phyloP scores from a whole-genome alignment of 202 grass and related monocot species.

The Digitaria exilis region DNA sequence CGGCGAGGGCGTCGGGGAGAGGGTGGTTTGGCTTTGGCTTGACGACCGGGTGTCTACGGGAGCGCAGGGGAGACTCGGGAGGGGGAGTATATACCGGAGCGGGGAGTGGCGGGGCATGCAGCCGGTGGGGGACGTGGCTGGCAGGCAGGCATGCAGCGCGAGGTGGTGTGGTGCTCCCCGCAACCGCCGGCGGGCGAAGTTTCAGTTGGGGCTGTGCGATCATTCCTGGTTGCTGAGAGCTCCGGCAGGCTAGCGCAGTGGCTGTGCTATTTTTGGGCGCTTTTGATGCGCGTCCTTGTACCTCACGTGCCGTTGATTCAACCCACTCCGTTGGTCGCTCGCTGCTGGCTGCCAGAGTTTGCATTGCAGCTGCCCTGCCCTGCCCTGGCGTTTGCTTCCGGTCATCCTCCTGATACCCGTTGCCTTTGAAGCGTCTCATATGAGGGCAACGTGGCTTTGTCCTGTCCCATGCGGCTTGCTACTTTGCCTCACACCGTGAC shows the following conservation, averaged over 20 bases:
- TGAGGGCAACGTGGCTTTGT: background rate
- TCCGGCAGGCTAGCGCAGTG: background rate
- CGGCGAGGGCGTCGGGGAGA: constrained; percentile 5
- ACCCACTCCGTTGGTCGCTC: background rate
- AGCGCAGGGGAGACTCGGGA: background rate
- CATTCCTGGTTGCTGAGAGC: background rate
- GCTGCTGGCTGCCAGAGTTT: no score
- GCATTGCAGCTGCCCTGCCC: background rate
- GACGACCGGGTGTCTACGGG: constrained; percentile 1
- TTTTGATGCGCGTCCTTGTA: background rate
- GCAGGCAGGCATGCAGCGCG: background rate
- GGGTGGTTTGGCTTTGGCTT: background rate
- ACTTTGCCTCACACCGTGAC: background rate
- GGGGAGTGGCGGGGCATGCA: constrained; percentile 24
- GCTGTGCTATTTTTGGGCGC: constrained; percentile 5
- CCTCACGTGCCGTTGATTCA: background rate
- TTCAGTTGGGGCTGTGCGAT: constrained; percentile 8
- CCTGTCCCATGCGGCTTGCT: background rate
- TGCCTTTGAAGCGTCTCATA: background rate
- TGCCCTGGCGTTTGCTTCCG: background rate
- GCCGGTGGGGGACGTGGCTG: background rate
- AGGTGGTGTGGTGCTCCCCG: background rate
- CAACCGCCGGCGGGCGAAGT: constrained; percentile 17
- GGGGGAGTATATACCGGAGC: background rate
- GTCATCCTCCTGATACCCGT: background rate